Percentiles rank a stretch among this genome's conserved stretches.
Evolutionary conservation across 371 early-diverging fungal species (phyloP).

Genomic region (Circinella umbellata): DNA sequence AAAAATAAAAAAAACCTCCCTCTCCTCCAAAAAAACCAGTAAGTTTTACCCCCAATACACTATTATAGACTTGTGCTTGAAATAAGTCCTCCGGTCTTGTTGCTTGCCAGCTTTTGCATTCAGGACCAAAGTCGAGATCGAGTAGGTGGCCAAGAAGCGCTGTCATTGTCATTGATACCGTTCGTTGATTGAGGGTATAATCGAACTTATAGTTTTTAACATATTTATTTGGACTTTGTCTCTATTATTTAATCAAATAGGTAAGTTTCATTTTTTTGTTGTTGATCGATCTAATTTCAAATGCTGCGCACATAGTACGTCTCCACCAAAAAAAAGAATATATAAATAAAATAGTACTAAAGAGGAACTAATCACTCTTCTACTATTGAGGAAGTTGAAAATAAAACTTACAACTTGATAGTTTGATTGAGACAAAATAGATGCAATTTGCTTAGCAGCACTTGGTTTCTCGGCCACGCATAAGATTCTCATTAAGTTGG

Average conservation of each 20-base stretch:
- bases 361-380: no score
- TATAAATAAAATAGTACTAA: no score
- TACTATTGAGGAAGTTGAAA: background rate
- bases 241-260: conserved; percentile 22
- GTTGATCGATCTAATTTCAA: background rate
- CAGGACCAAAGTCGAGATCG: conserved; percentile 64
- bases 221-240: conserved; percentile 60
- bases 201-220: conserved; percentile 84
- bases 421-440: conserved; percentile 69
- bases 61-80: conserved; percentile 31
- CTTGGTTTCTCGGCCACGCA: conserved; percentile 99
- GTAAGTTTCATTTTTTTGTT: conserved; percentile 21
- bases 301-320: background rate
- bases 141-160: conserved; percentile 85
- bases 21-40: background rate
- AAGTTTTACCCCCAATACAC: background rate
- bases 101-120: conserved; percentile 64
- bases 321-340: no score
- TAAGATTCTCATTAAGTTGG: conserved; percentile 63
- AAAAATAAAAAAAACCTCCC: no score
- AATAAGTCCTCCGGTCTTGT: conserved; percentile 70
- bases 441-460: conserved; percentile 91
- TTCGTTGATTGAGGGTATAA: conserved; percentile 59
- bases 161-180: conserved; percentile 83
- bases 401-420: conserved; percentile 38